Evolutionary conservation across 352 stramenopile species (phyloP), one percentile per base, ranked within the genome.

Genomic region (Phytopythium cucurbitacearum): DNA sequence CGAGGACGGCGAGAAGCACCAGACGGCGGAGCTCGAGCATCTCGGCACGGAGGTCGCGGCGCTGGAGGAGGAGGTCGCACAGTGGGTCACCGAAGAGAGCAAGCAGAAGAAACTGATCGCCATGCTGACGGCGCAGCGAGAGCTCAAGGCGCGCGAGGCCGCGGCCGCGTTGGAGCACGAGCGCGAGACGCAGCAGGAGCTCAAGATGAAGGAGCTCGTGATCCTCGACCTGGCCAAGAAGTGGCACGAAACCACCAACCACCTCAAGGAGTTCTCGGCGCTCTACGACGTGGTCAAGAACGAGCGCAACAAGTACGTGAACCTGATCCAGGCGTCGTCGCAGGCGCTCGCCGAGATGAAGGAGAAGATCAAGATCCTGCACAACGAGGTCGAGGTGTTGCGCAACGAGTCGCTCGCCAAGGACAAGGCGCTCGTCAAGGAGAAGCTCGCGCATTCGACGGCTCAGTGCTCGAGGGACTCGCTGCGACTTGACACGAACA

Each of bases 271-370:
- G 63, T 97, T 97, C 57, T 95, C 81, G 3, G 87, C 88, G 6
- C 65, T 98, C 0, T 98, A 98, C 64, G 93, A 98, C 44, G 85
- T 97, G 10, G 89, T 98, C 48, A 98, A 98, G 67, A 97, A 96
- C 61, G 94, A 98, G 59, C 84, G 93, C 37, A 98, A 98, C 68
- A 98, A 98, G 60, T 98, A 97, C 59, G 93, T 98, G 32, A 98
- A 97, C 57, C 58, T 97, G 34, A 98, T 98, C 54, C 91, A 97
- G 60, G 73, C 85, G 21, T 84, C 75, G 7, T 83, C 87, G 3
- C 93, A 98, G 61, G 91, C 91, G 21, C 77, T 98, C 1, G 91
- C 90, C 5, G 93, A 98, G 68, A 98, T 98, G 93, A 96, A 96
- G 46, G 94, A 98, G 59, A 98, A 98, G 62, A 97, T 98, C 65